phyloP scores from a whole-genome alignment of 2,329 filamentous ascomycete genomes.

The Cercospora zeina region DNA sequence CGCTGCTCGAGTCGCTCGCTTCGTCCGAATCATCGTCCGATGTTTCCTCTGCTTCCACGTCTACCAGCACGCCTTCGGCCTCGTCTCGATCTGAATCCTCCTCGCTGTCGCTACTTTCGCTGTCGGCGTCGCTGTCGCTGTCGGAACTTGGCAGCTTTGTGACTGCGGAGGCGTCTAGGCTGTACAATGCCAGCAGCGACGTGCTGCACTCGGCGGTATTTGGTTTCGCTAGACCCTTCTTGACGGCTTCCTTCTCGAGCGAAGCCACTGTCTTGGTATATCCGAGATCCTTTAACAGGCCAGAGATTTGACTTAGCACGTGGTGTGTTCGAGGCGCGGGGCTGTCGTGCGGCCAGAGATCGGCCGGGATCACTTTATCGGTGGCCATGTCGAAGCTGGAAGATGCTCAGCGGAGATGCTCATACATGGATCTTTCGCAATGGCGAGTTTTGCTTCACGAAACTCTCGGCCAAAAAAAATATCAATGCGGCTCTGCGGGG shows the following conservation, averaged over 20 bases:
- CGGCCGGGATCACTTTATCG: conserved; percentile 10
- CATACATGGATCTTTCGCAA: background rate
- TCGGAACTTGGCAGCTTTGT: conserved; percentile 16
- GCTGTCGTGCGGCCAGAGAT: conserved; percentile 23
- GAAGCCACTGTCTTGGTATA: conserved; percentile 38
- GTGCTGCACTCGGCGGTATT: background rate
- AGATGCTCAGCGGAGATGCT: background rate
- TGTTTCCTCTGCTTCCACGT: conserved; percentile 32
- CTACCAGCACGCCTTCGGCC: conserved; percentile 25
- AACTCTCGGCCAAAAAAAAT: background rate
- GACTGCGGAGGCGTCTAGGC: conserved; percentile 12
- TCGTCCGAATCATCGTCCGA: conserved; percentile 32
- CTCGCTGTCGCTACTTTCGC: conserved; percentile 27
- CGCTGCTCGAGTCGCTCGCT: conserved; percentile 21
- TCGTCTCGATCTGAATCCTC: conserved; percentile 24
- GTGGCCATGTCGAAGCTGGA: background rate
- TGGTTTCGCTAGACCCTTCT: conserved; percentile 31
- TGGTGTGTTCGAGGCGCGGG: conserved; percentile 25
- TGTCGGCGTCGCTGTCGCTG: conserved; percentile 20
- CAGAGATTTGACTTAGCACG: conserved; percentile 34
- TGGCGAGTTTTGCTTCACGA: background rate
- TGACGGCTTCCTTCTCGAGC: conserved; percentile 38
- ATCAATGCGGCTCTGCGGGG: background rate
- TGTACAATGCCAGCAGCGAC: conserved; percentile 33
- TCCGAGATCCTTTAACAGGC: conserved; percentile 38